These are phyloP conservation scores for Penicillium freii DNA, from an alignment of 2,329 filamentous ascomycete genomes.

Conservation along the genomic window DNA sequence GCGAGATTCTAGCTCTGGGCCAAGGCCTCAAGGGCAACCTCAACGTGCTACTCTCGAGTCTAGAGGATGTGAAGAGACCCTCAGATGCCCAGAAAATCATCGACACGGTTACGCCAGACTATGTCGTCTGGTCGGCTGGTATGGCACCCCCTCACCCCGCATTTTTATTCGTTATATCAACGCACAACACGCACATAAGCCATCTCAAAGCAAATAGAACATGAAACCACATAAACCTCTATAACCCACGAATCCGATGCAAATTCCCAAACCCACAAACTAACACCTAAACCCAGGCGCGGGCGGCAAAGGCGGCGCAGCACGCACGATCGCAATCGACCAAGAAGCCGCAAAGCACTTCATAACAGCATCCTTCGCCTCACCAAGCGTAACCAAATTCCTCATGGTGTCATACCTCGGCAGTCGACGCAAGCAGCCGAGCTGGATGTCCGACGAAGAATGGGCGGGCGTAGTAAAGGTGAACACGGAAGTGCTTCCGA, in stretches of 20 bases:
- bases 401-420: conserved; percentile 55
- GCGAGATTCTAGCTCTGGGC: conserved; percentile 62
- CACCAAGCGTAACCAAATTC: conserved; percentile 52
- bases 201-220: too few relatives aligned
- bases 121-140: conserved; percentile 50
- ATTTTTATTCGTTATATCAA: not conserved
- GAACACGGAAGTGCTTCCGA: conserved; percentile 50
- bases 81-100: conserved; percentile 63
- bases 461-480: conserved; percentile 47
- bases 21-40: conserved; percentile 60
- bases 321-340: conserved; percentile 53
- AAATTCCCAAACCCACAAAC: not conserved
- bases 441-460: conserved; percentile 53
- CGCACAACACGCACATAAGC: too few relatives aligned
- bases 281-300: conserved; percentile 42
- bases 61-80: conserved; percentile 68
- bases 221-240: not conserved
- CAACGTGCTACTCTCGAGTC: conserved; percentile 65
- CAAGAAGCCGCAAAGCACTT: conserved; percentile 56
- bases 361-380: conserved; percentile 49
- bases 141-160: conserved; percentile 18
- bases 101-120: conserved; percentile 43
- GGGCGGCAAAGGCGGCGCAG: conserved; percentile 54
- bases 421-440: conserved; percentile 48
- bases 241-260: not conserved